phyloP scores from a whole-genome alignment of 1,139 yeast genomes.

The Fermentozyma sake region DNA sequence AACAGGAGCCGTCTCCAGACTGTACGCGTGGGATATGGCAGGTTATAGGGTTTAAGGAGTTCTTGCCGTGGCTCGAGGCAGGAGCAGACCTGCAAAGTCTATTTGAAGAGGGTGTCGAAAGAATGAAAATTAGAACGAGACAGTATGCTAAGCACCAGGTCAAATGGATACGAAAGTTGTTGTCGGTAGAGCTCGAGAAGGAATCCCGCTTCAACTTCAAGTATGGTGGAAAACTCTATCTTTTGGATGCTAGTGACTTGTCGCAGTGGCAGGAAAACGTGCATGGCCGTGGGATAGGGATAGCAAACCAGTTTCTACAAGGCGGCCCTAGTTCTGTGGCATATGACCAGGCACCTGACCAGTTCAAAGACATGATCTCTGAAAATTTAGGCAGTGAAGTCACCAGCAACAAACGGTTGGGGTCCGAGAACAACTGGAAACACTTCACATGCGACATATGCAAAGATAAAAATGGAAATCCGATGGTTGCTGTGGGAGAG shows the following conservation, averaged over 20 bases:
- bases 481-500: constrained; percentile 68
- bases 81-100: no score
- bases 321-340: constrained; percentile 23
- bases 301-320: constrained; percentile 37
- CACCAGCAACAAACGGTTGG: constrained; percentile 35
- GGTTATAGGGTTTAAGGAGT: constrained; percentile 93
- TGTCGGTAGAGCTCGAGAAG: constrained; percentile 57
- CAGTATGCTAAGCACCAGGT: constrained; percentile 86
- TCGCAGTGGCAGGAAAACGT: constrained; percentile 57
- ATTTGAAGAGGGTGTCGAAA: constrained; percentile 52
- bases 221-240: constrained; percentile 60
- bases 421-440: constrained; percentile 53
- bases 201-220: constrained; percentile 45
- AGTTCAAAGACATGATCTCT: constrained; percentile 32
- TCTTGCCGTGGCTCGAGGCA: constrained; percentile 65
- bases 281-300: constrained; percentile 46
- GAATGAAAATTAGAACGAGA: constrained; percentile 81
- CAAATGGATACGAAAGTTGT: constrained; percentile 82
- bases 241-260: constrained; percentile 76
- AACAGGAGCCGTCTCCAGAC: constrained; percentile 35
- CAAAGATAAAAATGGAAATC: constrained; percentile 48
- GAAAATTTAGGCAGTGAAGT: constrained; percentile 13
- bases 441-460: constrained; percentile 70
- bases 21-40: constrained; percentile 85
- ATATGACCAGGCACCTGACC: constrained; percentile 39